Base-by-base conservation (phyloP, 768 basidiomycete genomes). In the Tricholoma sp. region DNA sequence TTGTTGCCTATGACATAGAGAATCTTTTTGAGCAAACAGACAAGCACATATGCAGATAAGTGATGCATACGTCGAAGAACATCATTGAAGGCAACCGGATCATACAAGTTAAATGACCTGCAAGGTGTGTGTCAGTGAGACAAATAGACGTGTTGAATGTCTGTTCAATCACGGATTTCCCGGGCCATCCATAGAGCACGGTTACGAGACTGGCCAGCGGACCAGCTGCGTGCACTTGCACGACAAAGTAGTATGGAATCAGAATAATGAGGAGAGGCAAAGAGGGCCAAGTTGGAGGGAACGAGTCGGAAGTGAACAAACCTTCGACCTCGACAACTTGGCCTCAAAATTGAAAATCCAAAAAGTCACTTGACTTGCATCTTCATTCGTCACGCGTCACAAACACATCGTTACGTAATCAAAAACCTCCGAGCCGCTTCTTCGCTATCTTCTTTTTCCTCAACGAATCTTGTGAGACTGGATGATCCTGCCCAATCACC, bases 141-240 rank as follows among this genome's bases (percentile, higher is more conserved):
- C 57, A 60, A 52, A 35, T 34, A 47, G 27, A 39, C 46, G 41
- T 22, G 19, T 50, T 53, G 45, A 58, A 34, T 24, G 46, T 31
- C 50, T 55, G 21, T 51, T 59, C n/a, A n/a, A n/a, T 32, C 67
- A 80, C 86, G 81, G 81, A 76, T 81, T 82, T 81, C 83, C n/a
- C n/a, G n/a, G n/a, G n/a, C n/a, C 86, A 87, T 88, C 86, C 88
- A 90, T 89, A 82, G 79, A 82, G 82, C 78, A 72, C 73, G 72
- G 74, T 79, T 76, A 76, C 77, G 73, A 78, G 78, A 81, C 83
- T 76, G 80, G 79, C 76, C 79, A 76, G 74, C 73, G 79, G 81
- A 83, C 85, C 86, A 84, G 83, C 81, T 80, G 81, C 84, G 85
- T 84, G 83, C 83, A 67, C 67, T 68, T 72, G 84, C 85, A 83